These are phyloP conservation scores for Ascomycota sp. DNA, from an alignment of 2,329 filamentous ascomycete genomes.

Conservation along the genomic window DNA sequence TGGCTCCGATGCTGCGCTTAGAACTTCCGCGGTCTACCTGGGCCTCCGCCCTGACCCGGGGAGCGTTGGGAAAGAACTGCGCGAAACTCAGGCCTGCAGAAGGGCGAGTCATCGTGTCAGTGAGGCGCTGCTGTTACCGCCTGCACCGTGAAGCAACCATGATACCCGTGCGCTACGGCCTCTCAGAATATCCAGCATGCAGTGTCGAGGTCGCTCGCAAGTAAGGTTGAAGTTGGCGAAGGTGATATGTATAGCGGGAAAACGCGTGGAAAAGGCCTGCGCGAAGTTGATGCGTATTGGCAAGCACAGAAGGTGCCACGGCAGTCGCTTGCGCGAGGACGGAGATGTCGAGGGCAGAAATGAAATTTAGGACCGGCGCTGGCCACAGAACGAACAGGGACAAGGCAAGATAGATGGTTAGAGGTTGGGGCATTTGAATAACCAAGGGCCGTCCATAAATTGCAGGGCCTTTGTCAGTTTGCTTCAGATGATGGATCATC, in stretches of 20 bases:
- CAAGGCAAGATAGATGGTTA: neutral
- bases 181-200: conserved; percentile 5
- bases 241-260: too few species aligned
- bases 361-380: too few species aligned
- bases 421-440: neutral
- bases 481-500: too few species aligned
- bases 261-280: too few species aligned
- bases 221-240: too few species aligned
- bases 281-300: too few species aligned
- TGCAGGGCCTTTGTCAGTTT: too few species aligned
- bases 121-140: conserved; percentile 24
- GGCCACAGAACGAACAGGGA: too few species aligned
- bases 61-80: conserved; percentile 66
- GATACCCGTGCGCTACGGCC: conserved; percentile 21
- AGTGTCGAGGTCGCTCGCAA: conserved; percentile 5
- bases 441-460: too few species aligned
- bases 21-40: conserved; percentile 8
- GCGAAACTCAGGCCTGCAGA: conserved; percentile 54
- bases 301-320: too few species aligned
- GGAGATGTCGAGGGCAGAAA: too few species aligned
- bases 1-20: conserved; percentile 7
- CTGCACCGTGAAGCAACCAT: conserved; percentile 32
- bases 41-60: conserved; percentile 31
- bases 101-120: conserved; percentile 55
- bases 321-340: too few species aligned